Evolutionary conservation across 75 land plant species (phyloP), one percentile per base, ranked within the genome.

Genomic region (Selaginella moellendorffii): DNA sequence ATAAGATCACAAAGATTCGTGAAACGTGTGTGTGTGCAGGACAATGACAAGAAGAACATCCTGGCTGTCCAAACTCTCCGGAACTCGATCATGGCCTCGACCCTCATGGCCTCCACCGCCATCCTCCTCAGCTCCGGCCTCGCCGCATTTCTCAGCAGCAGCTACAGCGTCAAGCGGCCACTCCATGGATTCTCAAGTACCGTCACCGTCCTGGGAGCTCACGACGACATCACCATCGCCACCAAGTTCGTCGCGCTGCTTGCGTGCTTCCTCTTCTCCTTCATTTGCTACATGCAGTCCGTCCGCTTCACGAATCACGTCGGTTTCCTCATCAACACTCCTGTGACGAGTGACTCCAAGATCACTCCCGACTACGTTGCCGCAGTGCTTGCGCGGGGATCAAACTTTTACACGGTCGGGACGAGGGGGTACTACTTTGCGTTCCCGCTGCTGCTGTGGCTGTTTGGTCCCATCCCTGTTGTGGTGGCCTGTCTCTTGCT

Each of bases 401-500:
- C 76, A 31, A 75, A 87, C 62, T 84, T 84, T 65, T 84, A 76
- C 84, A 71, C 84, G 1, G 29, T 72, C 9, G 91, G 91, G 0
- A 71, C 79, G 0, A 75, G 91, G 30, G 82, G 81, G 0, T 71
- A 76, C 26, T 87, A 79, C 61, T 77, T 87, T 54, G 80, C 87
- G 0, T 73, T 78, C 22, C 68, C 74, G 12, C 28, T 88, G 72
- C 67, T 88, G 60, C 66, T 83, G 9, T 88, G 95, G 95, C 64
- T 88, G 22, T 82, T 83, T 51, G 89, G 95, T 0, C 88, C 95
- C 0, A 72, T 88, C 0, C 82, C 95, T 0, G 79, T 85, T 78
- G 74, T 85, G 24, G 30, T 61, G 2, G 68, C 77, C 56, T 78
- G 79, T 0, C 30, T 78, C 1, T 28, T 54, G 29, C 74, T 81